phyloP scores from a whole-genome alignment of 306 rosid species.

The Adenanthera pavonina region DNA sequence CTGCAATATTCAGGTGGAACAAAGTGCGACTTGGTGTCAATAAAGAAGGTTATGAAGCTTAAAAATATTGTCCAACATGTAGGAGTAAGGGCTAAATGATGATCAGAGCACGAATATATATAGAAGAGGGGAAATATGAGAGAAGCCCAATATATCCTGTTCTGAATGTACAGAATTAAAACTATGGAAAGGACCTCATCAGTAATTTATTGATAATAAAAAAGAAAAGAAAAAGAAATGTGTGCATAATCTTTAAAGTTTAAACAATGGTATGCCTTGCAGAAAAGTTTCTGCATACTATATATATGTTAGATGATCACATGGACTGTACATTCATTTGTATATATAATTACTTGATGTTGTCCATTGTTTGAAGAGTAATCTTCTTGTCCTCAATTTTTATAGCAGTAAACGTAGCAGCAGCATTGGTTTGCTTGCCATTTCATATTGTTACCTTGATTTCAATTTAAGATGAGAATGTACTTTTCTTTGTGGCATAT shows the following conservation, averaged over 20 bases:
- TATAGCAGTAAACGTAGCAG: slow-evolving; percentile 1
- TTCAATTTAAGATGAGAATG: slow-evolving; percentile 12
- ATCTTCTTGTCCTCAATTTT: slow-evolving; percentile 18
- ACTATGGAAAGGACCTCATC: not conserved
- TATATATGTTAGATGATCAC: not conserved
- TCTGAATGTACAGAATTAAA: not conserved
- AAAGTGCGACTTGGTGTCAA: not conserved
- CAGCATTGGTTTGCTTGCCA: slow-evolving; percentile 21
- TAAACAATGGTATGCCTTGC: not conserved
- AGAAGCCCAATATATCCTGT: slow-evolving; percentile 1
- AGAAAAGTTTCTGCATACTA: not conserved
- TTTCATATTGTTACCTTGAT: slow-evolving; percentile 27
- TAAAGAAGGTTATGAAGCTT: not conserved
- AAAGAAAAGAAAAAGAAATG: not conserved
- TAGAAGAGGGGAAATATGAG: not conserved
- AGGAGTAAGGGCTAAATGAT: slow-evolving; percentile 6
- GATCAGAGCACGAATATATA: not conserved
- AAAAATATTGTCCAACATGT: slow-evolving; percentile 22
- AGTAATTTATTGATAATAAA: not conserved
- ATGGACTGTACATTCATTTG: slow-evolving; percentile 18
- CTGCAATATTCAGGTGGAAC: not conserved
- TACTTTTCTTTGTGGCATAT: slow-evolving; percentile 20
- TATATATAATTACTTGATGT: not conserved
- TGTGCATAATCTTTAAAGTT: not conserved
- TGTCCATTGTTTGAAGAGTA: slow-evolving; percentile 18